phyloP scores from a whole-genome alignment of 139 green algal species.

The Coelastrella sp. region DNA sequence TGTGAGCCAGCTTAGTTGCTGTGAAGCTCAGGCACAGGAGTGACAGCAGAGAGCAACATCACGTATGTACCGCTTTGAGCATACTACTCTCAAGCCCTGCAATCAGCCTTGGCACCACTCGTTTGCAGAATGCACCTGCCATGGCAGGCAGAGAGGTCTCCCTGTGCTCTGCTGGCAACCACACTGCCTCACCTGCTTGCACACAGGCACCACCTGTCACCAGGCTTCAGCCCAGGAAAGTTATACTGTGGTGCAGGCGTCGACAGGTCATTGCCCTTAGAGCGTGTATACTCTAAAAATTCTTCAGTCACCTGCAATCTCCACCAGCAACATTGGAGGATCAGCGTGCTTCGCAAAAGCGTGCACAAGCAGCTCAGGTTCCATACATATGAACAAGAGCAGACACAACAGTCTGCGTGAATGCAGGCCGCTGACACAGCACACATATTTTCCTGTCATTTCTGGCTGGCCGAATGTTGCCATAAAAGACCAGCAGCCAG shows the following conservation, averaged over 20 bases:
- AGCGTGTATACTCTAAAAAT: slow-evolving; percentile 59
- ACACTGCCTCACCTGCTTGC: slow-evolving; percentile 17
- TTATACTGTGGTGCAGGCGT: slow-evolving; percentile 53
- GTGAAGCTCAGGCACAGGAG: no score
- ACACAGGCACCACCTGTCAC: slow-evolving; percentile 61
- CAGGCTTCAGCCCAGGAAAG: slow-evolving; percentile 69
- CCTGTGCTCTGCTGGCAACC: not conserved
- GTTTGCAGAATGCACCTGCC: not conserved
- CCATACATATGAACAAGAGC: no score
- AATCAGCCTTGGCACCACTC: no score
- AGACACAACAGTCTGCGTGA: no score
- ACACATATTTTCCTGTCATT: no score
- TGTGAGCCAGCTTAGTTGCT: no score
- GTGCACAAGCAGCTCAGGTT: not conserved
- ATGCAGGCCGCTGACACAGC: no score
- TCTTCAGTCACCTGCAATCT: slow-evolving; percentile 57
- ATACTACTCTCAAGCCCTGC: no score
- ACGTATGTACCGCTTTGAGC: no score
- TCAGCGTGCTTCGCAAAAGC: not conserved
- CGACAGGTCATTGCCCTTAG: slow-evolving; percentile 67
- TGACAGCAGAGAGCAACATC: no score
- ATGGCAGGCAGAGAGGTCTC: not conserved
- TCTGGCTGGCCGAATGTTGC: no score
- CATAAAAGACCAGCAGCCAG: no score
- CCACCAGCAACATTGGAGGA: not conserved